Evolutionary conservation across 331 rosid genomes (phyloP), one percentile per base, ranked within the genome.

Genomic region (Pyracantha coccinea): DNA sequence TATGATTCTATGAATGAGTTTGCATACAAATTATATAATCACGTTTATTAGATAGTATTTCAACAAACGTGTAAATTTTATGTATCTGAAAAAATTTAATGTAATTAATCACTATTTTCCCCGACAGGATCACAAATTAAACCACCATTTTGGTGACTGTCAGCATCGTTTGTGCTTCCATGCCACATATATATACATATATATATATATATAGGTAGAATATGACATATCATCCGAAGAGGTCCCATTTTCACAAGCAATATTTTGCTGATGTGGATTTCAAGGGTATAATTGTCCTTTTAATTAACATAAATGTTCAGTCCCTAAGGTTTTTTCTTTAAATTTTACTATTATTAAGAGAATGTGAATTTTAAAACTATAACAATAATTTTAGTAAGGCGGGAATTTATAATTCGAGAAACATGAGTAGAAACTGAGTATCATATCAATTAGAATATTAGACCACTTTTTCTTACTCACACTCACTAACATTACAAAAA

Each of bases 191-290:
- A 78, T 66, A 61, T 50, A 74, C 68, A 61, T 60, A 41, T 0
- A 61, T 60, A 41, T 0, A 61, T 60, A 41, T 0, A 78, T 66
- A 61, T 50, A 74, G 29, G 74, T 71, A 62, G 82, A 85, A 82
- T 82, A 57, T 61, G 87, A 78, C 83, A 57, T 68, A 73, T 82
- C 86, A 79, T 73, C 83, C 73, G 64, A 77, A 55, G 61, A 66
- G 77, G 80, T 72, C 72, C 90, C 85, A 71, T 47, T 72, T 79
- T 71, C 72, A 71, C 88, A 85, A 77, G 91, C 76, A 79, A 85
- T 82, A 83, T 23, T 74, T 19, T 15, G 5, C 12, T 57, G 52
- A 10, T 41, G 15, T 21, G 4, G 50, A 72, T 20, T n/a, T 59
- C 28, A 38, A 61, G 82, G 74, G 79, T 31, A 58, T 47, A 29